A percentile compares a stretch with the other conserved stretches of the same genome.
Evolutionary conservation across 1,284 basidiomycete species (phyloP).

Genomic region (Apiotrichum brassicae): DNA sequence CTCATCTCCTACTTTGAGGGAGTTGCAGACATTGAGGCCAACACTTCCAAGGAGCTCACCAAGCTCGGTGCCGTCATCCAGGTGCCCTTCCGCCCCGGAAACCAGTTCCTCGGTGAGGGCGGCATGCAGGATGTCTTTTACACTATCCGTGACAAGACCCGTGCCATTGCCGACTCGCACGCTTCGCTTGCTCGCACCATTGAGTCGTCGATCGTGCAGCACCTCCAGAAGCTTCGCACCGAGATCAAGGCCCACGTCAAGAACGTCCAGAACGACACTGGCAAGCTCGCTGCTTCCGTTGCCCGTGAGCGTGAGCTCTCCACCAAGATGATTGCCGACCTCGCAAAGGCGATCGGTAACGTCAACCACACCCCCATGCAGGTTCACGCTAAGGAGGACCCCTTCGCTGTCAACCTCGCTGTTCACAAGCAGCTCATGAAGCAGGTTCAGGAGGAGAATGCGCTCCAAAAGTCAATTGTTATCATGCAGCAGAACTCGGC

Average conservation of each 20-base stretch:
- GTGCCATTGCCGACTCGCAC: slow-evolving; percentile 90
- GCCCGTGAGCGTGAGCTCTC: slow-evolving; percentile 92
- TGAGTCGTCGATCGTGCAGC: slow-evolving; percentile 95
- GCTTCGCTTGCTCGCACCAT: slow-evolving; percentile 94
- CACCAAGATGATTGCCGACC: slow-evolving; percentile 77
- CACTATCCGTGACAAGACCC: slow-evolving; percentile 87
- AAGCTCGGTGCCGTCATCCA: slow-evolving; percentile 97
- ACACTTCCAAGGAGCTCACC: slow-evolving; percentile 86
- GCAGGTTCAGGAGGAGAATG: slow-evolving; percentile 95
- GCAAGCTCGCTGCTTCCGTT: slow-evolving; percentile 86
- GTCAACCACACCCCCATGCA: slow-evolving; percentile 94
- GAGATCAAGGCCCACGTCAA: slow-evolving; percentile 97
- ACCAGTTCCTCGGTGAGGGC: slow-evolving; percentile 90
- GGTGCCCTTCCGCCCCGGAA: slow-evolving; percentile 90
- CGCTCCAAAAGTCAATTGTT: slow-evolving; percentile 95
- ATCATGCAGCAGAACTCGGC: slow-evolving; percentile 99
- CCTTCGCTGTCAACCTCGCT: slow-evolving; percentile 69
- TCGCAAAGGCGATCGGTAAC: slow-evolving; percentile 76
- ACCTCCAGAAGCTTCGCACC: slow-evolving; percentile 83
- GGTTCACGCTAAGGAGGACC: slow-evolving; percentile 76
- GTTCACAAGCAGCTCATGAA: slow-evolving; percentile 84
- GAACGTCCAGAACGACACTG: slow-evolving; percentile 98
- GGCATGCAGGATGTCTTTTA: slow-evolving; percentile 93
- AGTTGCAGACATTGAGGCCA: slow-evolving; percentile 89
- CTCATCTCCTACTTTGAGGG: slow-evolving; percentile 71